These are phyloP conservation scores for Colletotrichum zoysiae DNA, from an alignment of 2,329 filamentous ascomycete genomes.

Conservation along the genomic window DNA sequence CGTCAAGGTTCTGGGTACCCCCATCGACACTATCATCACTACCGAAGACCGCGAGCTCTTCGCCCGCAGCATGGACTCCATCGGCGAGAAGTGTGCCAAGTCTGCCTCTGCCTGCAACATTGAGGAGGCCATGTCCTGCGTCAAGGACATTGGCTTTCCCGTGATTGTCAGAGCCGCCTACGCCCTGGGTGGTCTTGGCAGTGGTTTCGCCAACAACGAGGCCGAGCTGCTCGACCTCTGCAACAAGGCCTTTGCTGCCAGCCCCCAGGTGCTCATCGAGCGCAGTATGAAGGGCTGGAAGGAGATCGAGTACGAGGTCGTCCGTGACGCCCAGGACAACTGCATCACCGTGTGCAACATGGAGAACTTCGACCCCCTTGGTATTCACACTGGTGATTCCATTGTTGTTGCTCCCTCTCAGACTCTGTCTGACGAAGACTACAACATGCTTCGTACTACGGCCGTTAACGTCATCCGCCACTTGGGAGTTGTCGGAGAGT, in stretches of 20 bases:
- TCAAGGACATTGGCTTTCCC: slow-evolving; percentile 93
- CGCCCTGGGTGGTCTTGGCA: slow-evolving; percentile 92
- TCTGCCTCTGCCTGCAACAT: slow-evolving; percentile 91
- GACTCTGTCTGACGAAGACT: slow-evolving; percentile 96
- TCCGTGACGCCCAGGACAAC: slow-evolving; percentile 94
- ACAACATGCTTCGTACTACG: slow-evolving; percentile 98
- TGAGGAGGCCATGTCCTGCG: slow-evolving; percentile 88
- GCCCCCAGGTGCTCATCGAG: slow-evolving; percentile 96
- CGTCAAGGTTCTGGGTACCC: slow-evolving; percentile 94
- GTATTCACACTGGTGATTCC: slow-evolving; percentile 97
- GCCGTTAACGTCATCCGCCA: slow-evolving; percentile 98
- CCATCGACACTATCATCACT: slow-evolving; percentile 97
- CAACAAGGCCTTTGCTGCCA: slow-evolving; percentile 93
- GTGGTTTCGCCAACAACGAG: slow-evolving; percentile 93
- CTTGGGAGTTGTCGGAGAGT: slow-evolving; percentile 96
- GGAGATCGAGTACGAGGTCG: slow-evolving; percentile 98
- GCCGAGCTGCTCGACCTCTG: slow-evolving; percentile 87
- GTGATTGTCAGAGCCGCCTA: slow-evolving; percentile 98
- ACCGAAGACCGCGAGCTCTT: slow-evolving; percentile 98
- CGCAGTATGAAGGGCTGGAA: slow-evolving; percentile 99
- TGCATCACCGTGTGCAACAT: slow-evolving; percentile 99
- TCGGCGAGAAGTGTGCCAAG: slow-evolving; percentile 97
- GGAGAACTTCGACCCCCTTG: slow-evolving; percentile 99
- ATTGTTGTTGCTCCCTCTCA: slow-evolving; percentile 98
- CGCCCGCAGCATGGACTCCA: slow-evolving; percentile 97